These are phyloP conservation scores for Dactylellina sp. DNA, from an alignment of 2,329 filamentous ascomycete species.

Conservation along the genomic window DNA sequence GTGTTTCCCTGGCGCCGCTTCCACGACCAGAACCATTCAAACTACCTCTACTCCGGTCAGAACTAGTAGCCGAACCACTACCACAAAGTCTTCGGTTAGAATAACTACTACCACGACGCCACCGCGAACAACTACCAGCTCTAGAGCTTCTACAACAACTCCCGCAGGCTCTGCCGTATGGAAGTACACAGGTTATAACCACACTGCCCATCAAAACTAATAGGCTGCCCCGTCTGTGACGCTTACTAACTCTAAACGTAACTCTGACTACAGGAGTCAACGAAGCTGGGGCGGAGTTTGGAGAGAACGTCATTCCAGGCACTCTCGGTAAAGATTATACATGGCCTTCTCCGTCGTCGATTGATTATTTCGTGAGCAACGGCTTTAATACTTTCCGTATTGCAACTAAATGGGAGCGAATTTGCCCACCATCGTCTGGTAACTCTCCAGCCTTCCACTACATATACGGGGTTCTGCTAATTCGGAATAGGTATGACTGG, in stretches of 20 bases:
- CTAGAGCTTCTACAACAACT: conserved; percentile 48
- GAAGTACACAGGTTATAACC: no score
- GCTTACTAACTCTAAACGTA: no score
- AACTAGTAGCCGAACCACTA: conserved; percentile 29
- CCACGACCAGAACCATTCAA: no score
- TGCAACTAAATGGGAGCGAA: conserved; percentile 64
- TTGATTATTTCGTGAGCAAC: conserved; percentile 68
- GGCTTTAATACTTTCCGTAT: conserved; percentile 73
- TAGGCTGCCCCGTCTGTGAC: no score
- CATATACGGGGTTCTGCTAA: no score
- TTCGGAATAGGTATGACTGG: conserved; percentile 64
- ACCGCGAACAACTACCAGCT: conserved; percentile 25
- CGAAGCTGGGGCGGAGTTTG: conserved; percentile 74
- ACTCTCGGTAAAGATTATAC: conserved; percentile 72
- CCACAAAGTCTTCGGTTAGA: not conserved
- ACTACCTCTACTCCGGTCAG: conserved; percentile 17
- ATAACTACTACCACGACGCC: conserved; percentile 40
- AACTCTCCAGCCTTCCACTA: no score
- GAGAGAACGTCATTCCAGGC: conserved; percentile 70
- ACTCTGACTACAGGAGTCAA: conserved; percentile 65
- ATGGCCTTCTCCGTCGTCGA: conserved; percentile 70
- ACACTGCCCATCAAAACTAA: no score
- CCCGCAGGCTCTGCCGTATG: no score
- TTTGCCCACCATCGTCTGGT: not conserved
- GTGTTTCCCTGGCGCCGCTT: conserved; percentile 62